Percentiles rank a stretch among this genome's conserved stretches.
Evolutionary conservation across 208 protist genomes (phyloP).

Genomic region (Phytomonas sp.): DNA sequence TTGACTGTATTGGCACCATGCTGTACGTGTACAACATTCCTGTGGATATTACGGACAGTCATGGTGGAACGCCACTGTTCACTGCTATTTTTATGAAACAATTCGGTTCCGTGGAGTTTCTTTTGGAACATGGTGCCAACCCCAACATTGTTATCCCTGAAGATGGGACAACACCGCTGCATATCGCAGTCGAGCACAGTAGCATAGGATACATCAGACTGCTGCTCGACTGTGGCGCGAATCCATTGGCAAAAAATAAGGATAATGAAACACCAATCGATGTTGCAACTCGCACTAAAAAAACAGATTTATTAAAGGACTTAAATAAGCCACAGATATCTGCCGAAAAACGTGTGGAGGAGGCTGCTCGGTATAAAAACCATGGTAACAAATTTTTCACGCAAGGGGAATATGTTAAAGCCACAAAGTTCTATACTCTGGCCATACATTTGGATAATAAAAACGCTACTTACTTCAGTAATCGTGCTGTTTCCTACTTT

Average conservation of each 20-base stretch:
- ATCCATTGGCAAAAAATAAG: conserved; percentile 46
- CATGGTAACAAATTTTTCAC: conserved; percentile 89
- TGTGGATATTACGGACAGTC: conserved; percentile 56
- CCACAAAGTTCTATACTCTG: conserved; percentile 87
- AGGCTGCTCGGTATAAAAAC: conserved; percentile 66
- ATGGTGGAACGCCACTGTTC: conserved; percentile 80
- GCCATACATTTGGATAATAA: conserved; percentile 81
- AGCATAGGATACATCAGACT: conserved; percentile 64
- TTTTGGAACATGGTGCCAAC: conserved; percentile 80
- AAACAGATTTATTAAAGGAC: conserved; percentile 43
- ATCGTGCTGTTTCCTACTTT: conserved; percentile 89
- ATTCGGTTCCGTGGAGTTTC: conserved; percentile 65
- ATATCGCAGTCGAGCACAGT: conserved; percentile 76
- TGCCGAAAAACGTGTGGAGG: conserved; percentile 39
- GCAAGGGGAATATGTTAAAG: conserved; percentile 83
- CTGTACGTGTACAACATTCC: conserved; percentile 77
- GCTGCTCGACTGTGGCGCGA: conserved; percentile 59
- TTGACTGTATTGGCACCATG: conserved; percentile 65
- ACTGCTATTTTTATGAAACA: conserved; percentile 82
- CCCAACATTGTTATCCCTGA: conserved; percentile 39
- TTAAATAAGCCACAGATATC: conserved; percentile 44
- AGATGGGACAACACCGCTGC: conserved; percentile 75
- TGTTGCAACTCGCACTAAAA: conserved; percentile 28
- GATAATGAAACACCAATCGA: conserved; percentile 48
- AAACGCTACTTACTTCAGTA: conserved; percentile 90